These are phyloP conservation scores for Steccherinum ochraceum DNA, from an alignment of 768 basidiomycete species.

Conservation along the genomic window DNA sequence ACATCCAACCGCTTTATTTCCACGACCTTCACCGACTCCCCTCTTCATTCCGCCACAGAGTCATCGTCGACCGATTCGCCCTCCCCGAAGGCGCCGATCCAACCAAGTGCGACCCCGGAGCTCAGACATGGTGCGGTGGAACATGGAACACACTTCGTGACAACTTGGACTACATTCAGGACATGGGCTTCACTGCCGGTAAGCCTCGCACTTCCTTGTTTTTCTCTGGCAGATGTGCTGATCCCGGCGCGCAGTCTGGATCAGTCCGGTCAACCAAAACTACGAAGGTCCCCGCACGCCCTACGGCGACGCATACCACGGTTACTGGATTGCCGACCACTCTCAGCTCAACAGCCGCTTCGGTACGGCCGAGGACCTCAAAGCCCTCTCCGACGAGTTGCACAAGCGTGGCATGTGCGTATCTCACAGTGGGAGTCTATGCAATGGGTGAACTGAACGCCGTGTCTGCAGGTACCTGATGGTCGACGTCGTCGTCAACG, in stretches of 20 bases:
- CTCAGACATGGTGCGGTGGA: constrained; percentile 79
- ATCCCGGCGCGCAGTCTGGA: constrained; percentile 54
- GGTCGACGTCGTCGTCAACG: constrained; percentile 83
- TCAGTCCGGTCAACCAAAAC: constrained; percentile 76
- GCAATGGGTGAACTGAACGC: too few relatives aligned
- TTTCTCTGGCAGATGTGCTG: neutral
- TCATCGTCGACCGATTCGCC: constrained; percentile 75
- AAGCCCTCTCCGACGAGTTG: constrained; percentile 55
- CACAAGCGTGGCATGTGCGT: constrained; percentile 68
- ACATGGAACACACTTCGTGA: constrained; percentile 71
- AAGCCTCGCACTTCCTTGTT: constrained; percentile 10
- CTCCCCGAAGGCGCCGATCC: constrained; percentile 48
- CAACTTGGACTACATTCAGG: constrained; percentile 81
- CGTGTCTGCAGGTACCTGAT: constrained; percentile 54
- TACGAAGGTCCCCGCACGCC: constrained; percentile 62
- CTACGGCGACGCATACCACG: constrained; percentile 83
- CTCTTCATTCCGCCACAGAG: constrained; percentile 26
- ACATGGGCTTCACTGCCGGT: constrained; percentile 79
- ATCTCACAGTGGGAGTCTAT: neutral
- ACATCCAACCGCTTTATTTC: too few relatives aligned
- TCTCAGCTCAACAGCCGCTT: constrained; percentile 62
- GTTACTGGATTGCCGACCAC: constrained; percentile 77
- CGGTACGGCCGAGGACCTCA: constrained; percentile 68
- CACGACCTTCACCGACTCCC: neutral
- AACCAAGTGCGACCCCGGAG: constrained; percentile 48